phyloP scores from a whole-genome alignment of 306 rosid genomes.

The Sicyos edulis region DNA sequence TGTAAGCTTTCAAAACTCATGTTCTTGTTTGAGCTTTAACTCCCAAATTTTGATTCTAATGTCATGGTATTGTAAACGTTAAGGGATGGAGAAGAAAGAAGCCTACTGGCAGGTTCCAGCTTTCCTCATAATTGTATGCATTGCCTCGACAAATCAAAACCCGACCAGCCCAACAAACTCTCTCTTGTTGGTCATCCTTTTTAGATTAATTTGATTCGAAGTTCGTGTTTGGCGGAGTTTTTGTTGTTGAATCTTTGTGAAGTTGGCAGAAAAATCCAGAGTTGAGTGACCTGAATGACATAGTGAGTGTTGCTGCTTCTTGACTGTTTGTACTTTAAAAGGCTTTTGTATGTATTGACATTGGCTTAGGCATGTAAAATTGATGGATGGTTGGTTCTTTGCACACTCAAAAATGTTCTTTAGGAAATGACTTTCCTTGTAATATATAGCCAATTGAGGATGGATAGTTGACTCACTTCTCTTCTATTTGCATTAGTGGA shows the following conservation, averaged over 20 bases:
- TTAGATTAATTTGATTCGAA: slow-evolving; percentile 29
- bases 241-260: slow-evolving; percentile 32
- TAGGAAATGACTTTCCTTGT: slow-evolving; percentile 33
- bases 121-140: slow-evolving; percentile 42
- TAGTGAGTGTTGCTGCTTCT: slow-evolving; percentile 33
- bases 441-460: slow-evolving; percentile 36
- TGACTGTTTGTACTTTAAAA: slow-evolving; percentile 27
- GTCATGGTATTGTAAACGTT: slow-evolving; percentile 23
- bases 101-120: slow-evolving; percentile 87
- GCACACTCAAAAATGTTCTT: slow-evolving; percentile 26
- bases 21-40: background rate
- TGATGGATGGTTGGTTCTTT: slow-evolving; percentile 18
- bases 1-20: slow-evolving; percentile 44
- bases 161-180: slow-evolving; percentile 27
- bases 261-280: slow-evolving; percentile 39
- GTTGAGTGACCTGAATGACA: slow-evolving; percentile 20
- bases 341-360: slow-evolving; percentile 47
- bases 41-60: slow-evolving; percentile 11
- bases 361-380: slow-evolving; percentile 44
- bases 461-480: background rate
- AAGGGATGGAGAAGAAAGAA: slow-evolving; percentile 99
- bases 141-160: slow-evolving; percentile 14
- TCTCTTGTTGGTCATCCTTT: slow-evolving; percentile 14
- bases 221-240: slow-evolving; percentile 39
- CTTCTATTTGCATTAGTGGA: too few relatives aligned